A percentile compares a stretch with the other conserved stretches of the same genome.
Conservation (phyloP, 2,329 filamentous ascomycete species). For the Ophiostoma ulmi region DNA sequence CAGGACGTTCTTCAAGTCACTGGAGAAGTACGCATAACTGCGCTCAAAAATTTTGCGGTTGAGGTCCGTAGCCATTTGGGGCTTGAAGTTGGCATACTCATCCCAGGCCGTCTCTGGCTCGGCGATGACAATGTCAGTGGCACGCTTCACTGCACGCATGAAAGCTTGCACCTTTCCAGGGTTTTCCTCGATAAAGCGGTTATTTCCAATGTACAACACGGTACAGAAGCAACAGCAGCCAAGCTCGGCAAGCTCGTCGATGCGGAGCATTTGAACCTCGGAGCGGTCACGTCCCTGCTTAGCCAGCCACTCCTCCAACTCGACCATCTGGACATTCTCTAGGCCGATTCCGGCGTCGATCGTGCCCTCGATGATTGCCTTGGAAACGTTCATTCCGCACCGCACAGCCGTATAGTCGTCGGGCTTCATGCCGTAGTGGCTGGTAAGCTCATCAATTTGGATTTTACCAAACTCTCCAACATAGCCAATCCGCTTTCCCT, state of each 20-base stretch:
- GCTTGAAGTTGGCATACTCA: slow-evolving; percentile 68
- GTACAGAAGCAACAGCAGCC: slow-evolving; percentile 82
- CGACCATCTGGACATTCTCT: slow-evolving; percentile 80
- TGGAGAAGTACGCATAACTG: slow-evolving; percentile 73
- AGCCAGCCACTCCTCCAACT: slow-evolving; percentile 70
- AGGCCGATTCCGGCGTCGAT: slow-evolving; percentile 59
- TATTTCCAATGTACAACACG: slow-evolving; percentile 76
- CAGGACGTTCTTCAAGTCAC: slow-evolving; percentile 49
- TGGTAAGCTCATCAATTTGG: slow-evolving; percentile 75
- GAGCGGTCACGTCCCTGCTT: slow-evolving; percentile 55
- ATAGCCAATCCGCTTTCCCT: slow-evolving; percentile 48
- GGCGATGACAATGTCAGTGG: slow-evolving; percentile 66
- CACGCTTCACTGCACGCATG: slow-evolving; percentile 66
- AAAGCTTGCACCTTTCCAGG: slow-evolving; percentile 62
- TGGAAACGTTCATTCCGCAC: slow-evolving; percentile 76
- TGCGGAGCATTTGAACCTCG: slow-evolving; percentile 75
- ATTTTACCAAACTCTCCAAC: slow-evolving; percentile 80
- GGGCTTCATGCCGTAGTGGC: slow-evolving; percentile 45
- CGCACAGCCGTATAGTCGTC: slow-evolving; percentile 70
- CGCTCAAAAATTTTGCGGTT: slow-evolving; percentile 78
- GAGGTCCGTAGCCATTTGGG: slow-evolving; percentile 60
- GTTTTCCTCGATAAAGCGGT: slow-evolving; percentile 61
- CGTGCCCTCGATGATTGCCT: slow-evolving; percentile 65
- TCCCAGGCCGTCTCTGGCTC: slow-evolving; percentile 59
- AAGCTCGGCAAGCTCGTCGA: slow-evolving; percentile 72